Evolutionary conservation across 2,329 filamentous ascomycete genomes (phyloP).

Genomic region (Fusarium odoratissimum): DNA sequence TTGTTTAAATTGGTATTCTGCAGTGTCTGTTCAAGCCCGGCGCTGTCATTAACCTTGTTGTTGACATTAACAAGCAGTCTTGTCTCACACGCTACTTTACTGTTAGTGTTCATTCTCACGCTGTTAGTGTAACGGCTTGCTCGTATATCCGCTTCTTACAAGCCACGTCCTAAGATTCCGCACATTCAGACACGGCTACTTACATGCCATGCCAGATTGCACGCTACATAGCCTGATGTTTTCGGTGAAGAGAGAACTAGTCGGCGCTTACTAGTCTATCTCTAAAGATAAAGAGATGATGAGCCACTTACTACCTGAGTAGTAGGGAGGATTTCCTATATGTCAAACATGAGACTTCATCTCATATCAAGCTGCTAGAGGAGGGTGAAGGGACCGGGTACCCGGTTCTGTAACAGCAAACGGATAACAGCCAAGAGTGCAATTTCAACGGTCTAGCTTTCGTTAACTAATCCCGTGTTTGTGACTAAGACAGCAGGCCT

Average conservation of each 20-base stretch:
- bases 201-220: not conserved
- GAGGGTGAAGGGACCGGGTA: not conserved
- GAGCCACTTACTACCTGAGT: too few species aligned
- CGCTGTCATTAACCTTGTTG: not conserved
- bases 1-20: too few species aligned
- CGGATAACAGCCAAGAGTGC: not conserved
- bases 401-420: not conserved
- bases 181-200: not conserved
- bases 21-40: not conserved
- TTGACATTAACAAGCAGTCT: not conserved
- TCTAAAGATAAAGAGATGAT: too few species aligned
- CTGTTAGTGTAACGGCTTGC: not conserved
- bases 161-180: not conserved
- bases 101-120: not conserved
- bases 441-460: not conserved
- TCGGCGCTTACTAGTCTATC: not conserved
- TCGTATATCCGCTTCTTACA: not conserved
- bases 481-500: not conserved
- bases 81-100: not conserved
- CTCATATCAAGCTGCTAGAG: too few species aligned
- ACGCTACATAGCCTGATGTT: not conserved
- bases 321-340: too few species aligned
- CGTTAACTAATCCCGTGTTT: not conserved
- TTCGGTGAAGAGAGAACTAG: not conserved
- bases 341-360: too few species aligned